Evolutionary conservation across 2,329 filamentous ascomycete species (phyloP), one percentile per base, ranked within the genome.

Genomic region (Dryadomyces quercus-mongolicae): DNA sequence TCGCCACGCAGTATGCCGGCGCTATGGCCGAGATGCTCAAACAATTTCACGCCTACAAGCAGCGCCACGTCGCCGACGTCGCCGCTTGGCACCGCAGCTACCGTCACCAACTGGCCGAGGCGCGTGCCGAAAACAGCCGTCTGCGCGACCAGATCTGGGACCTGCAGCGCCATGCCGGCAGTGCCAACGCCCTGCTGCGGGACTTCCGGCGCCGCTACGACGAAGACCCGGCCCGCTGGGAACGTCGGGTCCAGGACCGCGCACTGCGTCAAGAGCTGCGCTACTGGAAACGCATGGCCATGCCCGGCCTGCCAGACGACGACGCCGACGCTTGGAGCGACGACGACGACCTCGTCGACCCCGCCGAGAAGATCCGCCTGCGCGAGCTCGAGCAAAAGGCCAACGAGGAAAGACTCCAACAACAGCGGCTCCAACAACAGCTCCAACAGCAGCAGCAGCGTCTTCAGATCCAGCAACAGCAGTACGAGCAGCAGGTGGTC

Each of bases 71-170:
- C 48, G 69, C 71, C 50, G 82, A 85, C 62, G 78, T 83, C 18
- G 72, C 77, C 6, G 68, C 78, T 21, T 85, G 82, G 82, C 82
- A 85, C 69, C 78, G 75, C 54, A 82, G 77, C 56, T 85, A 85
- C 70, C 78, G 82, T 8, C 68, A 74, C 25, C 82, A 85, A 68
- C 75, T 85, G 42, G 80, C 80, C 60, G 80, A 82, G 62, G 80
- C 81, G 49, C 80, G 82, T 5, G 77, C 77, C 59, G 81, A 84
- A 68, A 85, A 85, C 62, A 73, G 73, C 57, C 73, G 75, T 2
- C 72, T 85, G 52, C 78, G 81, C 52, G 78, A 82, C 61, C 80
- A 84, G 66, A 82, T 85, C 61, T 82, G 80, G 74, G 78, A 82
- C 60, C 82, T 84, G 78, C 78, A 83, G 62, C 73, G 74, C 44